Evolutionary conservation across 192 early-diverging fungal species (phyloP).

Genomic region (Dimargaris verticillata): DNA sequence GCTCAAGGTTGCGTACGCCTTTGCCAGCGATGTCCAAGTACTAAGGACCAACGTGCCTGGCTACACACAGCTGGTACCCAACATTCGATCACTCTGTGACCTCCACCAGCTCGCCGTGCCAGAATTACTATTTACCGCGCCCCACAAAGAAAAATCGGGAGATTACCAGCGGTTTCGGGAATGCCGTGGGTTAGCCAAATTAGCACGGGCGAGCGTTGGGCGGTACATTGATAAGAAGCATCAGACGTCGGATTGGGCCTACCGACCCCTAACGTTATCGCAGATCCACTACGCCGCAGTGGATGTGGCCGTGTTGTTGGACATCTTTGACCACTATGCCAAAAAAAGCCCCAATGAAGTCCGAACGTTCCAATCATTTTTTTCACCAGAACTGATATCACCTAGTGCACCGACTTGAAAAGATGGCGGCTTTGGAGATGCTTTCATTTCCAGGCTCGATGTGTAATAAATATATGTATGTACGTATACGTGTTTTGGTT

Average conservation of each 20-base stretch:
- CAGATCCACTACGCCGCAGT: neutral
- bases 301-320: neutral
- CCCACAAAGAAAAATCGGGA: neutral
- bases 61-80: neutral
- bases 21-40: neutral
- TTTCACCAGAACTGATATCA: too few species aligned
- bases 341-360: too few species aligned
- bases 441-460: too few species aligned
- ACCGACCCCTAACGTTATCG: neutral
- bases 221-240: neutral
- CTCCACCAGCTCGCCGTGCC: neutral
- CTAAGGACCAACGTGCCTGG: neutral
- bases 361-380: too few species aligned
- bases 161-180: neutral
- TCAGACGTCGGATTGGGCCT: neutral
- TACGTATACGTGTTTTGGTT: too few species aligned
- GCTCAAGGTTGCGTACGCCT: neutral
- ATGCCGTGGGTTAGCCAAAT: neutral
- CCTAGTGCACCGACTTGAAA: too few species aligned
- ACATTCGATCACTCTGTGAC: neutral
- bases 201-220: neutral
- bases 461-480: too few species aligned
- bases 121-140: neutral
- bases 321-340: neutral
- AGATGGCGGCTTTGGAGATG: too few species aligned